Evolutionary conservation across 768 basidiomycete species (phyloP).

Genomic region (Pleurotus tuber-regium): DNA sequence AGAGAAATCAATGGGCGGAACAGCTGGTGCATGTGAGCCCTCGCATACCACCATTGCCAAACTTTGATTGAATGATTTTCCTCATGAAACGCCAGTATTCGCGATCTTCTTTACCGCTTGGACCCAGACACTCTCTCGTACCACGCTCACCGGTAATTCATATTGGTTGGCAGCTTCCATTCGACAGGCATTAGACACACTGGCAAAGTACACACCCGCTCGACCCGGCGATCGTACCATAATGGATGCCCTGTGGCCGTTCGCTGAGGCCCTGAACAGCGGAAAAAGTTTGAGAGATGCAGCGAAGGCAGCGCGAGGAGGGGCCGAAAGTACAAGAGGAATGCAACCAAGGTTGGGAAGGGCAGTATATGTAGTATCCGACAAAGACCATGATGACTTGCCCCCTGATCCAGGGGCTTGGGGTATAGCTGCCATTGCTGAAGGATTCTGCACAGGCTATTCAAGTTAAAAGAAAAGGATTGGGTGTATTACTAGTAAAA

Average conservation of each 20-base stretch:
- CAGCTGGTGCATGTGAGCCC: slow-evolving; percentile 46
- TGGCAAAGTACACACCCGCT: slow-evolving; percentile 45
- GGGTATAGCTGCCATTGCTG: slow-evolving; percentile 42
- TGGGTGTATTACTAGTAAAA: no score
- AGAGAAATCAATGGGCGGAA: slow-evolving; percentile 56
- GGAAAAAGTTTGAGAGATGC: slow-evolving; percentile 26
- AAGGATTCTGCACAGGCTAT: slow-evolving; percentile 28
- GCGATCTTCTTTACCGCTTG: slow-evolving; percentile 37
- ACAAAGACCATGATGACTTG: slow-evolving; percentile 20
- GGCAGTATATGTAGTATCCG: slow-evolving; percentile 45
- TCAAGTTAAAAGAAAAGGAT: no score
- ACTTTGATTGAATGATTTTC: not conserved
- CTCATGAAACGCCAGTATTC: slow-evolving; percentile 40
- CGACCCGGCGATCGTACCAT: slow-evolving; percentile 55
- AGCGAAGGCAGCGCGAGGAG: slow-evolving; percentile 34
- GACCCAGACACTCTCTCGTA: slow-evolving; percentile 27
- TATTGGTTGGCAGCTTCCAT: slow-evolving; percentile 18
- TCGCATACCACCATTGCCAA: slow-evolving; percentile 4
- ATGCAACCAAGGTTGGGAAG: slow-evolving; percentile 48
- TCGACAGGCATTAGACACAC: slow-evolving; percentile 24
- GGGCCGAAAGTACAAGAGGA: slow-evolving; percentile 45
- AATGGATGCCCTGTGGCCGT: slow-evolving; percentile 50
- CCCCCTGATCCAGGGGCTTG: slow-evolving; percentile 58
- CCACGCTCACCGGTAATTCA: slow-evolving; percentile 15
- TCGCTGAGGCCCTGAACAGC: slow-evolving; percentile 32